Evolutionary conservation across 2,329 filamentous ascomycete genomes (phyloP).

Genomic region (Teratosphaeria destructans): DNA sequence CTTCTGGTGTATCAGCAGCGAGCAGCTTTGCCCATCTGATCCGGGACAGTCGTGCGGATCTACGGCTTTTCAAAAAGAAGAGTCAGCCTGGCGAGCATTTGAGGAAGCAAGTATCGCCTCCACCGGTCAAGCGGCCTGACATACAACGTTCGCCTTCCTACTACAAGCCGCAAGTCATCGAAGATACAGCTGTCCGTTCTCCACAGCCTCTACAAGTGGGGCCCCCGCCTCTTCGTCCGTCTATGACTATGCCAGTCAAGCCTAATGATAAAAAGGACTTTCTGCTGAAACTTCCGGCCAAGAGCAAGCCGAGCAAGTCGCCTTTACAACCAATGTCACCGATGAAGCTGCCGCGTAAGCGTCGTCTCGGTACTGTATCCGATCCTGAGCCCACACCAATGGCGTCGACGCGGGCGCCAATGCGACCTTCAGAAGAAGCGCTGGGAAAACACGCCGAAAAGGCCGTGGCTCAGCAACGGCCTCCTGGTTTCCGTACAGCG

Average conservation of each 20-base stretch:
- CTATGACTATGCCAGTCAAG: not conserved
- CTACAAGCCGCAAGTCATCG: slow-evolving; percentile 18
- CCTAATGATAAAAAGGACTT: not conserved
- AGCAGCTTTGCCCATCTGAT: slow-evolving; percentile 20
- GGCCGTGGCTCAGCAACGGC: not conserved
- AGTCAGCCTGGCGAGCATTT: slow-evolving; percentile 19
- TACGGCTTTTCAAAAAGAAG: slow-evolving; percentile 18
- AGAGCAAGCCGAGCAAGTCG: not conserved
- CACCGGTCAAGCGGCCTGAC: not conserved
- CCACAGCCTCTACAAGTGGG: not conserved
- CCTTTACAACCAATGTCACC: not conserved
- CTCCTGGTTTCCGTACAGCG: not conserved
- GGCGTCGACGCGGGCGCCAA: not conserved
- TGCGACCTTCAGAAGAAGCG: not conserved
- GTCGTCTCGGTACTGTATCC: not conserved
- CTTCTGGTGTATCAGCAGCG: slow-evolving; percentile 10
- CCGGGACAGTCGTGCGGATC: slow-evolving; percentile 13
- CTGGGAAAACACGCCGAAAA: not conserved
- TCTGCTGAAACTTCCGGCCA: not conserved
- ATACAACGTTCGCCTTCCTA: slow-evolving; percentile 14
- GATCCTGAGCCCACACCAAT: not conserved
- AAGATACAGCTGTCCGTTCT: slow-evolving; percentile 11
- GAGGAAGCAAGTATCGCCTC: slow-evolving; percentile 6
- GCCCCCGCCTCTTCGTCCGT: not conserved
- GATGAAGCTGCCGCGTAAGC: not conserved